Evolutionary conservation across 805 yeast species (phyloP).

Genomic region (Yarrowia divulgata): DNA sequence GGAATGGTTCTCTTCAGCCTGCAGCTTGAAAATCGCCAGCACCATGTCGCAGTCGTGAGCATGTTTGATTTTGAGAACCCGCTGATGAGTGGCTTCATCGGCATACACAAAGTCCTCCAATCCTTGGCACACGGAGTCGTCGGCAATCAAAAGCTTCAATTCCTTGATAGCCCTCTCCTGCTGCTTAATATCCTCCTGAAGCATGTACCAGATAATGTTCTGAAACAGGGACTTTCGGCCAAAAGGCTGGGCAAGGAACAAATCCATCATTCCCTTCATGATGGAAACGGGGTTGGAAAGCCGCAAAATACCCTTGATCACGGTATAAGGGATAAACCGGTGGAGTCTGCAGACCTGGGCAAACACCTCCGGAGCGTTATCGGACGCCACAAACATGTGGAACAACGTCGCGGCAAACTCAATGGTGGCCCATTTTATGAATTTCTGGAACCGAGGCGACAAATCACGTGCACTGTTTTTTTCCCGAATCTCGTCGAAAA

Average conservation of each 20-base stretch:
- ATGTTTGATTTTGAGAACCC: conserved; percentile 41
- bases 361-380: conserved; percentile 77
- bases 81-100: conserved; percentile 47
- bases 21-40: conserved; percentile 29
- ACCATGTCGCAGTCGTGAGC: conserved; percentile 25
- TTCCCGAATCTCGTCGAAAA: conserved; percentile 71
- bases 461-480: conserved; percentile 62
- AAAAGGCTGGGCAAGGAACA: conserved; percentile 81
- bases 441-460: conserved; percentile 70
- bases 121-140: conserved; percentile 38
- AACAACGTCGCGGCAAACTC: conserved; percentile 86
- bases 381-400: conserved; percentile 80
- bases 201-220: conserved; percentile 70
- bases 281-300: conserved; percentile 89
- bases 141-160: conserved; percentile 54
- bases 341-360: conserved; percentile 76
- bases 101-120: conserved; percentile 42
- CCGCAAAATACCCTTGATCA: conserved; percentile 77
- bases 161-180: conserved; percentile 62
- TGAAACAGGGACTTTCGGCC: conserved; percentile 75
- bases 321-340: conserved; percentile 75
- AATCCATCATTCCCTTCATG: conserved; percentile 77
- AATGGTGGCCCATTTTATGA: conserved; percentile 82
- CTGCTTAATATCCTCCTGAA: conserved; percentile 75
- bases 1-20: conserved; percentile 26